Conservation (phyloP, 768 basidiomycete genomes). For the Pholiota conissans region DNA sequence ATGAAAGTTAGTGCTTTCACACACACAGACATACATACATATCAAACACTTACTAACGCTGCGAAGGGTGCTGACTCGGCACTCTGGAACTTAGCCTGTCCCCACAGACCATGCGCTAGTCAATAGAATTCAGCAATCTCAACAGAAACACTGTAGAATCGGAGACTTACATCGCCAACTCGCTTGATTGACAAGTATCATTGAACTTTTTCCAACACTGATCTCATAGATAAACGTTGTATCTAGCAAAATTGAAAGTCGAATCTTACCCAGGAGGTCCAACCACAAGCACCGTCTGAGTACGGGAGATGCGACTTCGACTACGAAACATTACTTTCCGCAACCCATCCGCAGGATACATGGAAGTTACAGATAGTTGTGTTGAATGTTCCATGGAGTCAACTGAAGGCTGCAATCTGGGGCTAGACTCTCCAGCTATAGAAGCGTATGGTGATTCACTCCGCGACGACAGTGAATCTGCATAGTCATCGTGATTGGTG, state of each 20-base stretch:
- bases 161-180: slow-evolving; percentile 62
- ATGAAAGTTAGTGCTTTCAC: too few species aligned
- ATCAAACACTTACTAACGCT: slow-evolving; percentile 55
- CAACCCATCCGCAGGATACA: slow-evolving; percentile 41
- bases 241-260: background rate
- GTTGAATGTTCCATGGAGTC: slow-evolving; percentile 25
- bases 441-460: slow-evolving; percentile 37
- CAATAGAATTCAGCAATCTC: background rate
- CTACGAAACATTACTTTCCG: slow-evolving; percentile 44
- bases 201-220: slow-evolving; percentile 74
- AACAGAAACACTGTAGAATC: background rate
- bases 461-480: slow-evolving; percentile 43
- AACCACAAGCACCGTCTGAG: slow-evolving; percentile 60
- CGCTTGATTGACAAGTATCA: slow-evolving; percentile 68
- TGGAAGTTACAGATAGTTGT: slow-evolving; percentile 32
- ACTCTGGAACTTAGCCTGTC: slow-evolving; percentile 72
- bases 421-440: slow-evolving; percentile 20
- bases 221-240: background rate
- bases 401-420: slow-evolving; percentile 18
- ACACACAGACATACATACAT: too few species aligned
- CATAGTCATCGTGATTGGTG: slow-evolving; percentile 36
- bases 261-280: slow-evolving; percentile 61
- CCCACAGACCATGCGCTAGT: slow-evolving; percentile 70
- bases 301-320: slow-evolving; percentile 43
- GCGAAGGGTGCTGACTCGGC: slow-evolving; percentile 69